Base-by-base conservation (phyloP, 352 stramenopile species). In the Phytophthora hybrid region DNA sequence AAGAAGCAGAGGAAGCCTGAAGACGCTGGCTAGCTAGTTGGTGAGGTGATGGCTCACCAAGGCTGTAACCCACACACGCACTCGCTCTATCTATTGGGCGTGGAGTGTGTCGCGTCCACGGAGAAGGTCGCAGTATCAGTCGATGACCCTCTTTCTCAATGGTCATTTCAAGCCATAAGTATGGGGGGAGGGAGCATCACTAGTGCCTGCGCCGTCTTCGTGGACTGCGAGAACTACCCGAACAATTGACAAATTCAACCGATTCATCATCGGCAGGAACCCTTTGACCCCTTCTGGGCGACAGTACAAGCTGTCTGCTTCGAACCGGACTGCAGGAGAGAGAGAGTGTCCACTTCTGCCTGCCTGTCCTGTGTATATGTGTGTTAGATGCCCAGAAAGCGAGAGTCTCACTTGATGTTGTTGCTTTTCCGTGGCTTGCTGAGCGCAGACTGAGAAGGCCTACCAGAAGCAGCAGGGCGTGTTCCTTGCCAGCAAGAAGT, bases 381-480 rank as follows among this genome's bases (percentile, higher is more conserved):
- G 9, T 44, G 9, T 14, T 67, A 41, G 19, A 21, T 66, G 47
- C 6, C 53, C 53, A 13, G 52, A 26, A 6, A 7, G 34, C n/a
- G 23, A 23, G 21, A 58, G 29, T 66, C 59, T 69, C 23, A 70
- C 70, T 16, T 1, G 19, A 11, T 55, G 46, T 53, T 16, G 9
- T 34, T 55, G 14, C 14, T 59, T 14, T 53, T 46, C 16, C 32
- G 29, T 31, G 29, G 29, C 29, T 44, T 64, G 59, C 10, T 10
- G 23, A 81, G 6, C 59, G 71, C 69, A 99, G 95, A 97, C 92
- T 85, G 97, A 99, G 88, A 99, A 99, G 87, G 95, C 98, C 68
- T 99, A 98, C 97, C 98, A 99, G 89, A 99, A 99, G 92, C 98
- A 99, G 89, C 94, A 99, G 93, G 97, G 95, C 71, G 92, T 99